Percentiles rank a stretch among this genome's conserved stretches.
Evolutionary conservation across 345 rosid species (phyloP).

Genomic region (Odontarrhena argentea): DNA sequence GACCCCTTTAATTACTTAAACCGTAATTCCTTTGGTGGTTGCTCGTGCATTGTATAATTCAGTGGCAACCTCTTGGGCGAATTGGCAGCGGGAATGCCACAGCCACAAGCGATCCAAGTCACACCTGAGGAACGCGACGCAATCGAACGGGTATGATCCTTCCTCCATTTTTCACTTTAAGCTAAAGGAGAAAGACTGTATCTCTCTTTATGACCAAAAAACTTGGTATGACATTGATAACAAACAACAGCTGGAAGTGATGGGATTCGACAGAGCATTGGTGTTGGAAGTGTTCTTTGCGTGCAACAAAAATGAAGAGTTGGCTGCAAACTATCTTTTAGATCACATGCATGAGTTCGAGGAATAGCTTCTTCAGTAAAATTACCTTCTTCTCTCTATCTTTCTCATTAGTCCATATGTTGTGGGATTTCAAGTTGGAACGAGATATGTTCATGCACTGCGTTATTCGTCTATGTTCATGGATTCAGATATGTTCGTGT

Average conservation of each 20-base stretch:
- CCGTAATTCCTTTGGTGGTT: not conserved
- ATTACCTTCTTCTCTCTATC: not conserved
- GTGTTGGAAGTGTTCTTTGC: constrained; percentile 90
- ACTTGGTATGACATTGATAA: constrained; percentile 1
- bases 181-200: not conserved
- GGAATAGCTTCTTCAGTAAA: constrained; percentile 50
- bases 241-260: constrained; percentile 68
- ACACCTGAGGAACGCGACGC: constrained; percentile 92
- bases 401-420: constrained; percentile 23
- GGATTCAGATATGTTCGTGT: constrained; percentile 17
- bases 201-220: not conserved
- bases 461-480: constrained; percentile 22
- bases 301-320: constrained; percentile 91
- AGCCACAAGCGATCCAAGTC: constrained; percentile 67
- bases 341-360: constrained; percentile 89
- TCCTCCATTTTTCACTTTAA: not conserved
- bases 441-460: constrained; percentile 14
- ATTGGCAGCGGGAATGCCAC: constrained; percentile 74
- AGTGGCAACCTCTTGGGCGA: constrained; percentile 68
- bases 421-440: constrained; percentile 31
- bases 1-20: constrained; percentile 14
- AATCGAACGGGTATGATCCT: constrained; percentile 67
- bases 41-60: constrained; percentile 11
- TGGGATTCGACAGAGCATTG: constrained; percentile 82
- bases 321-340: constrained; percentile 90